Conservation (phyloP, 1,139 yeast species). For the Suhomyces terraborum region DNA sequence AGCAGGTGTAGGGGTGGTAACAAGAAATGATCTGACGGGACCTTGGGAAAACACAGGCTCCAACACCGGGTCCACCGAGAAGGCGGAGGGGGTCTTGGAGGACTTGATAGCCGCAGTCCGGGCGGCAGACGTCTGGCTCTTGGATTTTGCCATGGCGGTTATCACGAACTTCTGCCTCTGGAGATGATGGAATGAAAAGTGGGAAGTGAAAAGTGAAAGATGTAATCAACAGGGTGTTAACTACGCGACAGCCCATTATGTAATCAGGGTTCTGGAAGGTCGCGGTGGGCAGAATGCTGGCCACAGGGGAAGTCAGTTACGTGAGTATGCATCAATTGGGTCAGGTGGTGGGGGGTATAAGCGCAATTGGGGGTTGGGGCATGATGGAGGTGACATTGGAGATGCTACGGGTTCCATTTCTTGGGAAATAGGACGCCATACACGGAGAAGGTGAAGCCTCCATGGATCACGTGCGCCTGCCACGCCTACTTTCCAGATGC, state of each 20-base stretch:
- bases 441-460: not conserved
- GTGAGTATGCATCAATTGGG: too few species aligned
- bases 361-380: too few species aligned
- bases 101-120: conserved; percentile 16
- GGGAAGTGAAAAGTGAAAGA: conserved; percentile 4
- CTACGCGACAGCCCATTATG: conserved; percentile 12
- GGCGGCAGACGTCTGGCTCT: conserved; percentile 12
- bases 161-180: conserved; percentile 1
- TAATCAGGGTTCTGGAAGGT: conserved; percentile 1
- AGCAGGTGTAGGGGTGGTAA: conserved; percentile 28
- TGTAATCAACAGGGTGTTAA: conserved; percentile 15
- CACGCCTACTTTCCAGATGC: not conserved
- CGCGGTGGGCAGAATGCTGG: conserved; percentile 1
- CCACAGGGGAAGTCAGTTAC: too few species aligned
- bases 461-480: not conserved
- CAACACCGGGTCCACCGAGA: conserved; percentile 31
- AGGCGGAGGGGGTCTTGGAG: conserved; percentile 14
- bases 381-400: too few species aligned
- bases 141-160: conserved; percentile 13
- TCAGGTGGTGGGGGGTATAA: too few species aligned
- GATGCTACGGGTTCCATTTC: too few species aligned
- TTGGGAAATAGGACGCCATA: too few species aligned
- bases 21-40: conserved; percentile 28
- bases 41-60: conserved; percentile 33
- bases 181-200: conserved; percentile 5